Evolutionary conservation across 768 basidiomycete genomes (phyloP), one percentile per base, ranked within the genome.

Genomic region (Nidularia pulvinata): DNA sequence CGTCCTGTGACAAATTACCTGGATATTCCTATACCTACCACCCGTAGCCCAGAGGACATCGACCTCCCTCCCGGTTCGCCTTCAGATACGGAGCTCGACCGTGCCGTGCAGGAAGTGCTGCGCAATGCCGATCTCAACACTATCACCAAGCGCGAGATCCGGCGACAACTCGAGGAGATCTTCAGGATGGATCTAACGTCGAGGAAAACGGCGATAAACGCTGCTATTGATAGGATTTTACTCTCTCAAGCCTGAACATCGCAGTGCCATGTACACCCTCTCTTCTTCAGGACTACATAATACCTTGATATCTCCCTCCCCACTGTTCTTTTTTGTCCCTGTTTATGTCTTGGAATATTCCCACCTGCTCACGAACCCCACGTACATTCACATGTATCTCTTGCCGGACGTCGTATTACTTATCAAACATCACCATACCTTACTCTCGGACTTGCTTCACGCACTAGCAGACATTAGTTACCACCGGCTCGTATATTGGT

Each of bases 111-210:
- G 57, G 80, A 84, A 14, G 78, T 97, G 39, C 74, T 98, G 50
- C 81, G 80, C 14, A 71, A 76, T 11, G 93, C 93, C 1, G 93
- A 98, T 70, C 77, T 99, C 49, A 93, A 94, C 64, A 84, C 85
- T 9, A 80, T 97, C 54, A 98, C 96, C 49, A 98, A 98, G 76
- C 86, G 95, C 60, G 91, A 88, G 60, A 88, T 99, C 49, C 82
- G 96, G 37, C 78, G 85, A 52, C 83, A 85, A 63, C 75, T 99
- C 35, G 95, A 98, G 70, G 84, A 85, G 55, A 80, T 79, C 55
- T 97, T 89, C 65, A 88, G 88, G 34, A 83, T 86, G 74, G 90
- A 91, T 66, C 70, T 98, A 54, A 81, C 83, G 10, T 59, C 83
- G 22, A 81, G 87, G 53, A 92, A 94, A 69, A 73, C 75, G 30